Conservation (phyloP, 768 basidiomycete genomes). For the Phanerochaete sordida region DNA sequence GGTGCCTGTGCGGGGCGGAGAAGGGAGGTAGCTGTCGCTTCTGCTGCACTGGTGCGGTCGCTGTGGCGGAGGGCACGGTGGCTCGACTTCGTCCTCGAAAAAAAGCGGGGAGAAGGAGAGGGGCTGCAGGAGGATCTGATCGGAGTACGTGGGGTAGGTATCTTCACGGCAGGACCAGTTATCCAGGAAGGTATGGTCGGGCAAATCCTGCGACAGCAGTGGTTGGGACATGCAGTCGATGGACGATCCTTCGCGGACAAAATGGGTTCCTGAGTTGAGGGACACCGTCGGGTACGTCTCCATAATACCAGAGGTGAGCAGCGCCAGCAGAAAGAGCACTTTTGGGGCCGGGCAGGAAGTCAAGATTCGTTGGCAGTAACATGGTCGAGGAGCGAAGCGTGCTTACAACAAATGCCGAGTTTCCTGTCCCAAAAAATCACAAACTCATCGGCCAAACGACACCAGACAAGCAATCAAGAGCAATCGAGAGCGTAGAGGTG, state of each 20-base stretch:
- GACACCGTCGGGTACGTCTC: background rate
- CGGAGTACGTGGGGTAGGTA: background rate
- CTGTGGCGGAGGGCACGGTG: background rate
- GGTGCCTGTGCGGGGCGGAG: background rate
- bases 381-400: slow-evolving; percentile 8
- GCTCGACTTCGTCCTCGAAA: background rate
- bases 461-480: slow-evolving; percentile 4
- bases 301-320: slow-evolving; percentile 7
- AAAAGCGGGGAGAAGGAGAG: background rate
- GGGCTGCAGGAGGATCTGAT: background rate
- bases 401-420: slow-evolving; percentile 13
- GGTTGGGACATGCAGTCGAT: slow-evolving; percentile 5
- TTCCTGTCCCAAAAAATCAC: slow-evolving; percentile 2
- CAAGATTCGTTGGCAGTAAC: slow-evolving; percentile 7
- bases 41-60: background rate
- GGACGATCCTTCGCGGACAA: slow-evolving; percentile 4
- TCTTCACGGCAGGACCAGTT: slow-evolving; percentile 1
- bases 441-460: slow-evolving; percentile 8
- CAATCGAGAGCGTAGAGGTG: background rate
- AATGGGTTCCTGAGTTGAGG: background rate
- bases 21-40: background rate
- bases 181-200: background rate
- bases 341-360: background rate
- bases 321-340: slow-evolving; percentile 8
- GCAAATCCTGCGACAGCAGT: slow-evolving; percentile 7